Base-by-base conservation (phyloP, 2,329 filamentous ascomycete genomes). In the Pseudogymnoascus sp. region DNA sequence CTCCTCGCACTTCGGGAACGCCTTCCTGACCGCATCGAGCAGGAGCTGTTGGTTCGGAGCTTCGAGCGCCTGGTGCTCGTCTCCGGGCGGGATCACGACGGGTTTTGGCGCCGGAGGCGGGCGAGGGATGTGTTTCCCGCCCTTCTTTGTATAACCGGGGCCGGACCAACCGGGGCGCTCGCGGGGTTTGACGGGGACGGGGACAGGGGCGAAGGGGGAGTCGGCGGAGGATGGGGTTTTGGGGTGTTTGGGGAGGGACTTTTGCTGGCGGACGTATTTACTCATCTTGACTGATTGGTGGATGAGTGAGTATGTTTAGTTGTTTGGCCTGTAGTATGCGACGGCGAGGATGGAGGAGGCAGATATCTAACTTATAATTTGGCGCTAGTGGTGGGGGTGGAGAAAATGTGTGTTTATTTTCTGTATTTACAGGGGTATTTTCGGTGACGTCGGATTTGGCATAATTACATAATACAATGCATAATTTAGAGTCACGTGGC, bases 1-100 rank as follows among this genome's bases (percentile, higher is more conserved):
- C 6, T 74, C 70, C 59, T 87, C 76, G 6, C 81, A 72, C 1
- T 75, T 73, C 8, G 76, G 71, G 69, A 96, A 90, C 0, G 89
- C 80, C 64, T 82, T 76, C 64, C 81, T 81, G 76, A 96, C 96
- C 66, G 91, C 78, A 69, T 91, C 81, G 50, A 96, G 79, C 19
- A 95, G 79, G 33, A 82, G 77, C 73, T 93, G 90, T 71, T 91
- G 89, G 1, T 86, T 72, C 40, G 80, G 75, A 5, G 80, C 47
- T 0, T 82, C 79, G n/a, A 85, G 50, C 19, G 31, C 24, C 14
- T 53, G 47, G 24, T 53, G 47, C 4, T 53, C 47, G n/a, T 53
- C 47, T 53, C 47, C 47, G 2, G 47, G 47, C 14, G 47, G 47
- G 8, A 53, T 53, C 2, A 53, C 47, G 19, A 21, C 16, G 2